Evolutionary conservation across 352 stramenopile species (phyloP).

Genomic region (Thraustotheca clavata): DNA sequence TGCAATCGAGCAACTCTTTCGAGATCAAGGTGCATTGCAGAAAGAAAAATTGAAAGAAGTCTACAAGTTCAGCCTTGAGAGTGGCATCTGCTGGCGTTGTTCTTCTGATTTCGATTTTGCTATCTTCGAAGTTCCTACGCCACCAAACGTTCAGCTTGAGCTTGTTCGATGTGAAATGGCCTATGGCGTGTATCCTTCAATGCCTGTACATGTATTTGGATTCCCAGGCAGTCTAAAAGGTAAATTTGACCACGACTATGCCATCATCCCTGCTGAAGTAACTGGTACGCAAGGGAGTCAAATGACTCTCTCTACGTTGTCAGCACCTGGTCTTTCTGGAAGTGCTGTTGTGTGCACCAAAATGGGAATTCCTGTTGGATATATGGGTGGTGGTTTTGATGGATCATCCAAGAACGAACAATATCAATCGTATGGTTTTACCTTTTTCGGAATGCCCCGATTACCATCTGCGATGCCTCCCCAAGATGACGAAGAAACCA

Average conservation of each 20-base stretch:
- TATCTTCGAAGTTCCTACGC: slow-evolving; percentile 30
- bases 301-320: slow-evolving; percentile 29
- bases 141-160: slow-evolving; percentile 17
- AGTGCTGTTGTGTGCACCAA: slow-evolving; percentile 27
- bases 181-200: slow-evolving; percentile 9
- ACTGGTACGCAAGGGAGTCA: slow-evolving; percentile 26
- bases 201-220: slow-evolving; percentile 27
- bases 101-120: slow-evolving; percentile 27
- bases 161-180: slow-evolving; percentile 19
- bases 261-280: slow-evolving; percentile 30
- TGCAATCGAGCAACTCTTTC: slow-evolving; percentile 22
- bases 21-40: no score
- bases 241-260: slow-evolving; percentile 22
- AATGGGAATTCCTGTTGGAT: slow-evolving; percentile 29
- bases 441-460: slow-evolving; percentile 27
- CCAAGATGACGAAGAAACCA: no score
- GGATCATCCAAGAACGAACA: slow-evolving; percentile 34
- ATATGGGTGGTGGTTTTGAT: slow-evolving; percentile 29
- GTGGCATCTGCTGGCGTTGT: slow-evolving; percentile 28
- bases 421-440: slow-evolving; percentile 31
- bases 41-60: slow-evolving; percentile 23
- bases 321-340: slow-evolving; percentile 24
- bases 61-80: slow-evolving; percentile 23
- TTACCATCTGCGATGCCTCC: no score
- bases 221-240: slow-evolving; percentile 23